These are phyloP conservation scores for Wickerhamiella azyma DNA, from an alignment of 805 yeast species.

Conservation along the genomic window DNA sequence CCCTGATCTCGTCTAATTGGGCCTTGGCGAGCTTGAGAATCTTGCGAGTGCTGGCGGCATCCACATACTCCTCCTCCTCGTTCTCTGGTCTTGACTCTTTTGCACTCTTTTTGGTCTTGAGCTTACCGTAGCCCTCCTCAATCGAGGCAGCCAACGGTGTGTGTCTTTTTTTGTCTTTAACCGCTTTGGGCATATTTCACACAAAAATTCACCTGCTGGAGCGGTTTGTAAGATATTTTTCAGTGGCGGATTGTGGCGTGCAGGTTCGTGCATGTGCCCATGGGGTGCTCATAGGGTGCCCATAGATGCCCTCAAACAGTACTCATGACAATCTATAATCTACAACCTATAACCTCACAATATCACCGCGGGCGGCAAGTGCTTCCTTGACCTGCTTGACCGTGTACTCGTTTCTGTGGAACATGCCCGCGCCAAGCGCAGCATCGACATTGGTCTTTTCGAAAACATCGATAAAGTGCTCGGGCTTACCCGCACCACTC, in stretches of 20 bases:
- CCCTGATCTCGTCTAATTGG: slow-evolving; percentile 82
- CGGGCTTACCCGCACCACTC: slow-evolving; percentile 92
- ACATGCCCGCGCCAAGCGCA: slow-evolving; percentile 97
- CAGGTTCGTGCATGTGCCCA: not conserved
- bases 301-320: too few species aligned
- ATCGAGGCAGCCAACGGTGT: slow-evolving; percentile 39
- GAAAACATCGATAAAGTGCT: slow-evolving; percentile 82
- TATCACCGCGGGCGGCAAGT: slow-evolving; percentile 44
- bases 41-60: slow-evolving; percentile 69
- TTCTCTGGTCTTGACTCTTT: slow-evolving; percentile 21
- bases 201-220: not conserved
- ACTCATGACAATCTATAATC: not conserved
- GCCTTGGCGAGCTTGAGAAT: slow-evolving; percentile 80
- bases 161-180: slow-evolving; percentile 22
- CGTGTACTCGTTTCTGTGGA: slow-evolving; percentile 87
- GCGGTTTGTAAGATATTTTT: slow-evolving; percentile 17
- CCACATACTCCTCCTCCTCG: slow-evolving; percentile 46
- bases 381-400: slow-evolving; percentile 70
- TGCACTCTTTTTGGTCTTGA: slow-evolving; percentile 32
- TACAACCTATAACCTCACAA: slow-evolving; percentile 38
- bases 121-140: slow-evolving; percentile 57
- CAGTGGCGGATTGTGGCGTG: slow-evolving; percentile 54
- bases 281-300: too few species aligned
- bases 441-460: slow-evolving; percentile 77
- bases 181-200: slow-evolving; percentile 17